A percentile compares a stretch with the other conserved stretches of the same genome.
Evolutionary conservation across 306 rosid genomes (phyloP).

Genomic region (Crataegus laevigata): DNA sequence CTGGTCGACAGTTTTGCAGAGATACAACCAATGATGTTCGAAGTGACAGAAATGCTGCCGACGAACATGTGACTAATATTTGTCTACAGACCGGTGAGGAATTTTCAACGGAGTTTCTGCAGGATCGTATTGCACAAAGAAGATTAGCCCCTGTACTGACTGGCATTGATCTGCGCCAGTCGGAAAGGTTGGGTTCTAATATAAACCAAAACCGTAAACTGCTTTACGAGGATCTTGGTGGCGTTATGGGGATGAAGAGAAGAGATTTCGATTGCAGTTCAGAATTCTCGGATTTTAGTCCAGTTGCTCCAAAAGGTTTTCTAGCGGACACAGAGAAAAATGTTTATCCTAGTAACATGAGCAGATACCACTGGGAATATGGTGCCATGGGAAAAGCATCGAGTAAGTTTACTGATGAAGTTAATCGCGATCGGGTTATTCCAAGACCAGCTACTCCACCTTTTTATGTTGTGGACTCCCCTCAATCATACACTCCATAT

Average conservation of each 20-base stretch:
- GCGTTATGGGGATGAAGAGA: constrained; percentile 34
- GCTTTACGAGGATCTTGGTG: constrained; percentile 43
- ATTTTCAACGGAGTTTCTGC: constrained; percentile 68
- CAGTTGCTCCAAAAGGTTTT: constrained; percentile 25
- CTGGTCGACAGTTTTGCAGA: constrained; percentile 22
- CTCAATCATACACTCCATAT: constrained; percentile 38
- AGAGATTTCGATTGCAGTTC: constrained; percentile 37
- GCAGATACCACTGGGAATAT: constrained; percentile 37
- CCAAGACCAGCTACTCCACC: constrained; percentile 32
- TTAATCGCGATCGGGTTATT: constrained; percentile 20
- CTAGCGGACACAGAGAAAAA: constrained; percentile 41
- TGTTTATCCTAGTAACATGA: constrained; percentile 33
- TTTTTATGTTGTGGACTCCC: constrained; percentile 37
- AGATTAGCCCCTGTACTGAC: constrained; percentile 33
- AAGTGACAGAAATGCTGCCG: constrained; percentile 20
- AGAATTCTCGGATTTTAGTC: constrained; percentile 35
- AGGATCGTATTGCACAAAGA: constrained; percentile 54
- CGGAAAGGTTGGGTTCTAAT: constrained; percentile 31
- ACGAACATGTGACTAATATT: constrained; percentile 29
- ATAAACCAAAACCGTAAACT: constrained; percentile 24
- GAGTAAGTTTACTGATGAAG: constrained; percentile 30
- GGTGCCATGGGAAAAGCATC: constrained; percentile 41
- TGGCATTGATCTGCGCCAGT: constrained; percentile 36
- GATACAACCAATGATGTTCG: constrained; percentile 24
- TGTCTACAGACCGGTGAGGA: constrained; percentile 86